phyloP scores from a whole-genome alignment of 2,329 filamentous ascomycete genomes.

The Nakataea oryzae region DNA sequence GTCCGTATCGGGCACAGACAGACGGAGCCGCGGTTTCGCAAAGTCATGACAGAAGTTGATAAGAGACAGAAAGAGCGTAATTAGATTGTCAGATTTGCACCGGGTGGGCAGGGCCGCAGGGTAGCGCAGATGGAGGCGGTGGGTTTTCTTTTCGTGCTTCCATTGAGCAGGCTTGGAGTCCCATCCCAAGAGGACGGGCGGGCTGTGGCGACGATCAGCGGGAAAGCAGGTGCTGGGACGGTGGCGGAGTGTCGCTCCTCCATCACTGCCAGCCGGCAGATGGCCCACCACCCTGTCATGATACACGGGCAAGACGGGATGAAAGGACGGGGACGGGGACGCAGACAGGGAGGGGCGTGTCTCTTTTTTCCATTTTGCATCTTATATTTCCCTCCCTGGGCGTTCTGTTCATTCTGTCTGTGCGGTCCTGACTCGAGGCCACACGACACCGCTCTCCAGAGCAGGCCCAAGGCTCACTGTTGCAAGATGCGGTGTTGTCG shows the following conservation, averaged over 20 bases:
- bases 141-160: not conserved
- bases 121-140: too few species aligned
- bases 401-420: not conserved
- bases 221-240: not conserved
- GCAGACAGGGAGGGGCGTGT: too few species aligned
- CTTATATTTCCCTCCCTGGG: too few species aligned
- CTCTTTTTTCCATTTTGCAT: not conserved
- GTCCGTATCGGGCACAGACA: too few species aligned
- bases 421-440: too few species aligned
- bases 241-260: too few species aligned
- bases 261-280: not conserved
- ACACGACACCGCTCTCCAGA: too few species aligned
- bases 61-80: not conserved
- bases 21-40: not conserved
- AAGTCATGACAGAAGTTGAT: not conserved
- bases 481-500: not conserved
- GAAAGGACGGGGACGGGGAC: too few species aligned
- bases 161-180: not conserved
- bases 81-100: not conserved
- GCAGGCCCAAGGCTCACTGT: not conserved
- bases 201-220: not conserved
- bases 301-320: too few species aligned
- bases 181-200: not conserved
- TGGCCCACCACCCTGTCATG: not conserved
- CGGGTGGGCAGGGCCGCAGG: not conserved